Base-by-base conservation (phyloP, 352 stramenopile genomes). In the Phytophthora meadii region DNA sequence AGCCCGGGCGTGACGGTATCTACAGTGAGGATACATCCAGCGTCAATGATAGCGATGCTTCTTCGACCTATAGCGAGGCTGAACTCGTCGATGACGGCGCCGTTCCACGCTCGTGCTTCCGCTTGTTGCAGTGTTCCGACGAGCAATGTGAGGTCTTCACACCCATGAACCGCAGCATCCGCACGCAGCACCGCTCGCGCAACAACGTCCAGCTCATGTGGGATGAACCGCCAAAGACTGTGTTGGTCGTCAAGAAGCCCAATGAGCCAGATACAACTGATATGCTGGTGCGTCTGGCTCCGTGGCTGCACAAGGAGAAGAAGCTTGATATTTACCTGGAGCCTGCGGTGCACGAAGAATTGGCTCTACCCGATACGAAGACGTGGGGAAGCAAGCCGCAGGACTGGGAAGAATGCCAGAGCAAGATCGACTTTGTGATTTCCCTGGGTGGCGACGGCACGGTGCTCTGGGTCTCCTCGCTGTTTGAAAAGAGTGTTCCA, bases 371-470 rank as follows among this genome's bases (percentile, higher is more conserved):
- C 0, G 60, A 72, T 28, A 88, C 84, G 5, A 78, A 77, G 60
- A 95, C 84, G 12, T 94, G 87, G 88, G 56, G 54, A 5, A 80
- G 34, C 5, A 87, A 81, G 17, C 49, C 79, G 0, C 62, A 77
- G 8, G 74, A 93, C 22, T 94, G 87, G 84, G 65, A 82, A 15
- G 76, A 91, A 10, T 84, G 78, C 24, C 87, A 97, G 70, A 59
- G 72, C 27, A 81, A 77, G 39, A 94, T 98, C 30, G 92, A 98
- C 81, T 97, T 97, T 77, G 90, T 97, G 4, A 76, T 98, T 50
- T 98, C 91, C 42, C 85, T 99, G 4, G 96, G 96, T 7, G 97
- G 98, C 22, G 98, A 99, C 69, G 98, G 98, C 22, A 96, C 88
- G 0, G 84, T 96, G 51, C 61, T 96, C n/a, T 96, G 87, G 87